Conservation (phyloP, 768 basidiomycete species). For the Tulasnella sp. region DNA sequence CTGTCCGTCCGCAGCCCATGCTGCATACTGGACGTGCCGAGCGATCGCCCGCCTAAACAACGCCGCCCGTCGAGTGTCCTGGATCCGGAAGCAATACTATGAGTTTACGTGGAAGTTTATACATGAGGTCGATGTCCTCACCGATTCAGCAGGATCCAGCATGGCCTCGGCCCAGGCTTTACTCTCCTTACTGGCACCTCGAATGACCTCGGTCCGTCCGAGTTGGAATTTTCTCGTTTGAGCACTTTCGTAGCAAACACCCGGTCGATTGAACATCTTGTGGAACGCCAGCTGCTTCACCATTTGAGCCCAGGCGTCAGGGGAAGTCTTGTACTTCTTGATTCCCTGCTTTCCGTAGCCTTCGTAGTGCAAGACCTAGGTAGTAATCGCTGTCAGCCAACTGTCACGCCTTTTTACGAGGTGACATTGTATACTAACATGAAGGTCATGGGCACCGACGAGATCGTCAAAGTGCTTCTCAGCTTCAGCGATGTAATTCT, state of each 20-base stretch:
- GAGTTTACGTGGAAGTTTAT: not conserved
- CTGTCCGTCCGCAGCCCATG: constrained; percentile 89
- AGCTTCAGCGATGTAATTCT: constrained; percentile 52
- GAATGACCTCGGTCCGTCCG: constrained; percentile 93
- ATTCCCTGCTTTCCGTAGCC: constrained; percentile 85
- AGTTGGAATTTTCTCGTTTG: constrained; percentile 89
- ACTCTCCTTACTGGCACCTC: constrained; percentile 75
- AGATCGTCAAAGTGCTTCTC: constrained; percentile 69
- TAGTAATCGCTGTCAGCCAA: constrained; percentile 21
- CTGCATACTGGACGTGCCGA: constrained; percentile 82
- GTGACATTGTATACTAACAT: constrained; percentile 44
- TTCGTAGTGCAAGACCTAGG: constrained; percentile 72
- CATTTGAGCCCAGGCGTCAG: constrained; percentile 93
- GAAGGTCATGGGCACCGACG: constrained; percentile 73
- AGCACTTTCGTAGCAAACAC: constrained; percentile 85
- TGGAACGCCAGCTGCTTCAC: constrained; percentile 95
- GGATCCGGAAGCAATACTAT: constrained; percentile 12
- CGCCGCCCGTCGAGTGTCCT: constrained; percentile 55
- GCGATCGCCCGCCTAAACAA: constrained; percentile 71
- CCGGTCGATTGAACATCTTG: constrained; percentile 66
- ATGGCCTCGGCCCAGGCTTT: constrained; percentile 88
- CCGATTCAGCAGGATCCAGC: constrained; percentile 53
- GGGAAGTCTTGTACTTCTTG: constrained; percentile 77
- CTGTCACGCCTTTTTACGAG: not conserved
- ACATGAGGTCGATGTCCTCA: constrained; percentile 36